phyloP scores from a whole-genome alignment of 2,329 filamentous ascomycete species.

The Hypoxylon sp. region DNA sequence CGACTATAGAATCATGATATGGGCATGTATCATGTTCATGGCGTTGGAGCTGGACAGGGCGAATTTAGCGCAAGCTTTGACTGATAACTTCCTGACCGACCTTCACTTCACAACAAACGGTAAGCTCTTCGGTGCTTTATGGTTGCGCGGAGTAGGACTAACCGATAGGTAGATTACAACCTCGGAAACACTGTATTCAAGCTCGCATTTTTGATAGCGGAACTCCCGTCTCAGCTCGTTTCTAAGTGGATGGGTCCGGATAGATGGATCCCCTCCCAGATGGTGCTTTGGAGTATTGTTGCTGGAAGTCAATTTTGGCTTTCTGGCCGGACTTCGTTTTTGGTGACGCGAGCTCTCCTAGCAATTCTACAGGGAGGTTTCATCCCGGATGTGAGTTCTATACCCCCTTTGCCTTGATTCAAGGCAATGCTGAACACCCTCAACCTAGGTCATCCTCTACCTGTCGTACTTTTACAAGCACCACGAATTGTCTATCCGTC shows the following conservation, averaged over 20 bases:
- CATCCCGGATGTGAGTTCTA: slow-evolving; percentile 45
- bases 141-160: not conserved
- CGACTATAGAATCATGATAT: slow-evolving; percentile 59
- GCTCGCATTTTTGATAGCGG: slow-evolving; percentile 66
- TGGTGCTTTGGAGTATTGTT: slow-evolving; percentile 43
- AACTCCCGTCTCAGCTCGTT: slow-evolving; percentile 72
- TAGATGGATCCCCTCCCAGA: slow-evolving; percentile 47
- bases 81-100: slow-evolving; percentile 62
- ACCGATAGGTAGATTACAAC: slow-evolving; percentile 60
- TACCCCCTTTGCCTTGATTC: not conserved
- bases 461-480: slow-evolving; percentile 50
- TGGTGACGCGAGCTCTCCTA: slow-evolving; percentile 41
- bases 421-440: not conserved
- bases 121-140: slow-evolving; percentile 39
- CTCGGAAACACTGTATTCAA: slow-evolving; percentile 68
- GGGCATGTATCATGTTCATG: slow-evolving; percentile 65
- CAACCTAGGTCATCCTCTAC: slow-evolving; percentile 44
- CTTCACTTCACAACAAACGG: slow-evolving; percentile 61
- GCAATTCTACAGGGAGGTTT: slow-evolving; percentile 47
- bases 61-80: slow-evolving; percentile 62
- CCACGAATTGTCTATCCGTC: slow-evolving; percentile 54
- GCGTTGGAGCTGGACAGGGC: slow-evolving; percentile 64
- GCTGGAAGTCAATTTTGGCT: slow-evolving; percentile 44
- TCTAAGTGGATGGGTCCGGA: slow-evolving; percentile 62
- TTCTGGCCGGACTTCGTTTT: slow-evolving; percentile 37